These are phyloP conservation scores for Apocynum venetum DNA, from an alignment of 257 asterid genomes.

Conservation along the genomic window DNA sequence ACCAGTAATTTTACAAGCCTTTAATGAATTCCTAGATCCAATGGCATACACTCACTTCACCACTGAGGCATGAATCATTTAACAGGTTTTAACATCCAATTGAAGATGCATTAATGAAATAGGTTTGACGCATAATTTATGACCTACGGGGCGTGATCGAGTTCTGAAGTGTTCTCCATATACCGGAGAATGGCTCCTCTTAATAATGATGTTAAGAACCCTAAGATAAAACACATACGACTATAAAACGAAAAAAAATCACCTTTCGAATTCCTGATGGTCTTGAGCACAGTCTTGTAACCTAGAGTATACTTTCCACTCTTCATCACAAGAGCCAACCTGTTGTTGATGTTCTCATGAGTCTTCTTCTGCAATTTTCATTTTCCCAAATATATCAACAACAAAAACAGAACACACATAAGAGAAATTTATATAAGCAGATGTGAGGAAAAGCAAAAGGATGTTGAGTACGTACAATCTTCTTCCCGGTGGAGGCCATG, in stretches of 20 bases:
- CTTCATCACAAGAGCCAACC: conserved; percentile 80
- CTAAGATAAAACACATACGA: conserved; percentile 92
- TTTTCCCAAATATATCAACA: not conserved
- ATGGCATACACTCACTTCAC: conserved; percentile 81
- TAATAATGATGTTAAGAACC: conserved; percentile 81
- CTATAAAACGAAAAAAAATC: conserved; percentile 25
- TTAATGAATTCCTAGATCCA: conserved; percentile 93
- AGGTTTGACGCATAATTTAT: conserved; percentile 13
- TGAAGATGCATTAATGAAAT: conserved; percentile 7
- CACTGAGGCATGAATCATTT: conserved; percentile 63
- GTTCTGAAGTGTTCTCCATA: conserved; percentile 86
- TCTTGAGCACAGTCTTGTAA: conserved; percentile 79
- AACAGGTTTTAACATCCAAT: conserved; percentile 4
- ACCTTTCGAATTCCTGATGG: conserved; percentile 78
- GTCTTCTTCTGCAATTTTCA: conserved; percentile 65
- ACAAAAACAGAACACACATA: not conserved
- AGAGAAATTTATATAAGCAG: not conserved
- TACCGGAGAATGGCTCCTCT: conserved; percentile 99
- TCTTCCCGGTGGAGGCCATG: conserved; percentile 52
- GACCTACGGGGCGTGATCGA: conserved; percentile 92
- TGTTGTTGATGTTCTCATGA: conserved; percentile 73
- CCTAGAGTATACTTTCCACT: conserved; percentile 84
- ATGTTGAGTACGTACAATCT: conserved; percentile 28
- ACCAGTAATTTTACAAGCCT: conserved; percentile 87
- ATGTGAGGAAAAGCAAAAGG: not conserved